Evolutionary conservation across 225 moss, liverwort and hornwort genomes (phyloP), one percentile per base, ranked within the genome.

Genomic region (Thuidium tamariscinum): DNA sequence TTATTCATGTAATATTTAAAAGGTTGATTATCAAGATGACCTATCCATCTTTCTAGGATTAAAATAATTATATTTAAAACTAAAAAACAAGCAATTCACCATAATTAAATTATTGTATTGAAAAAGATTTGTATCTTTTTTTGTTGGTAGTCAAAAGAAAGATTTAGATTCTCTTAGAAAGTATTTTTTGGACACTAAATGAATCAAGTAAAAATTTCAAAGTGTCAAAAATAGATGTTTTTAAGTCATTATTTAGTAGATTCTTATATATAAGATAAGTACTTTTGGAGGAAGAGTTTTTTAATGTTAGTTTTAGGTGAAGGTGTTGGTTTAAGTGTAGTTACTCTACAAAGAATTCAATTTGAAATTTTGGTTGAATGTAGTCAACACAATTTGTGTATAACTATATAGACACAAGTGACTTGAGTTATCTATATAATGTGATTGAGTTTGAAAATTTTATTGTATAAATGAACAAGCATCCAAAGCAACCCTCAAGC

Each of bases 11-110:
- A 1, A 1, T 34, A 19, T 3, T 5, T 1, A 3, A 34, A 64
- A 64, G 3, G 1, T 1, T 64, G 4, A 64, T n/a, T n/a, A 32
- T 1, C 5, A 64, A 1, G 0, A 0, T 34, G n/a, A n/a, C 10
- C 19, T 10, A 18, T 1, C 64, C 0, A 64, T 64, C 5, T 2
- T n/a, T n/a, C 0, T n/a, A 1, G 17, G 9, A 1, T 34, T 65
- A n/a, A 19, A 5, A 3, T 65, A 65, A n/a, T 1, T 65, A 65
- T 10, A 5, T 17, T n/a, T 65, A 19, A 10, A 36, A 36, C 2
- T 1, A 1, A 18, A 64, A 64, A 34, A 64, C 19, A 64, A n/a
- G 9, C n/a, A n/a, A 64, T 64, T n/a, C 1, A 20, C 0, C 6
- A 20, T 9, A 3, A 5, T 20, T 36, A 6, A 0, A 66, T 36